Evolutionary conservation across 2,329 filamentous ascomycete genomes (phyloP), one percentile per base, ranked within the genome.

Genomic region (Tolypocladium pustulatum): DNA sequence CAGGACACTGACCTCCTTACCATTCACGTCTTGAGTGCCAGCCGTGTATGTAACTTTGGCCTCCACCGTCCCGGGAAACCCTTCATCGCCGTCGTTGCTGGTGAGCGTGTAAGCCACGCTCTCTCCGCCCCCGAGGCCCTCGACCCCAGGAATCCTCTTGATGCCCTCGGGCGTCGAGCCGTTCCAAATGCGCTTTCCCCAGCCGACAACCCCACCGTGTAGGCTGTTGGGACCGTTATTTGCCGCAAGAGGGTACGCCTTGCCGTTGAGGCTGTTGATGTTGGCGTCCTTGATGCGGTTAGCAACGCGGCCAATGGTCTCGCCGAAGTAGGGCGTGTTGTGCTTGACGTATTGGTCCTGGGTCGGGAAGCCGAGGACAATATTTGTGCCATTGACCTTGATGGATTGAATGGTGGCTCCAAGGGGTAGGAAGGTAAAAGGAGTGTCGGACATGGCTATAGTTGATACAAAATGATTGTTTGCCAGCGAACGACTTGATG

Each of bases 1-100:
- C 59, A 97, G 75, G 25, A 94, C 83, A 1, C 83, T 85, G 62
- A 87, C 86, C 61, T 87, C 81, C 61, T 81, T 83, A 22, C 83
- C 84, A 6, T 80, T 76, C 15, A 81, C 75, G 56, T 81, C 74
- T 69, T 91, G 85, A 61, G 84, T 88, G 57, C 85, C 86, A 0
- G 88, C 81, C 0, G 86, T 90, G 72, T 97, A 99, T 73, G 85
- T 86, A 36, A 96, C 85, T 60, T 79, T 85, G 58, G 86, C 81
- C 68, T 92, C 83, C 3, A 97, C 86, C 0, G 89, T 89, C 1
- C 94, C 94, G 0, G 94, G 94, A 72, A 89, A 97, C 0, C 90
- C 90, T 73, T 96, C 88, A 61, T 97, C 93, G 7, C 89, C 90
- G 68, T 97, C 87, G 65, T 81, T 78, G 73, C 89, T 94, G 55